Conservation (phyloP, 1,139 yeast species). For the Taphrina deformans region DNA sequence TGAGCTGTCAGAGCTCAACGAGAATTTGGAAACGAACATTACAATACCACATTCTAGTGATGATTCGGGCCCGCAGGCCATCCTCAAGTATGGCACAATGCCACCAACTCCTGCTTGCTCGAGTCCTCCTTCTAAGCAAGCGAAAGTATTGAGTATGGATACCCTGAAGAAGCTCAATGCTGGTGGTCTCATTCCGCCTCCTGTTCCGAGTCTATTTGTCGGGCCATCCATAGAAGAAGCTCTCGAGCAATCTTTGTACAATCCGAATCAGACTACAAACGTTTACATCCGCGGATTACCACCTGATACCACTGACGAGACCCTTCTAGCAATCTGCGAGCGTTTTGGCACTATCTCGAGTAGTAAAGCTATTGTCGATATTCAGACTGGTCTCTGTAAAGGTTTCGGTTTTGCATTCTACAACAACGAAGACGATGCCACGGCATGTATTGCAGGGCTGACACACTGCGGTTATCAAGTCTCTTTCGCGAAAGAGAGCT, state of each 20-base stretch:
- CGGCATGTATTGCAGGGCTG: slow-evolving; percentile 39
- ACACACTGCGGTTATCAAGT: slow-evolving; percentile 41
- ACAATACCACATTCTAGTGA: background rate
- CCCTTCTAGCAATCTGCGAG: slow-evolving; percentile 36
- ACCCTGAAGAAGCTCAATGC: background rate
- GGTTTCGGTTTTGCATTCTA: slow-evolving; percentile 42
- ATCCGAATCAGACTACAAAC: slow-evolving; percentile 40
- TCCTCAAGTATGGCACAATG: background rate
- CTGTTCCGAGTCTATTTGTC: slow-evolving; percentile 34
- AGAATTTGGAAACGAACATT: background rate
- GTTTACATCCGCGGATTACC: slow-evolving; percentile 43
- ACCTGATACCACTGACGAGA: slow-evolving; percentile 41
- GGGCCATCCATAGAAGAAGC: slow-evolving; percentile 30
- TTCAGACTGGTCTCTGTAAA: slow-evolving; percentile 38
- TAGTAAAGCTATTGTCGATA: slow-evolving; percentile 41
- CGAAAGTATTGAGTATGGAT: background rate
- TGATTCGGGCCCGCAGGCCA: background rate
- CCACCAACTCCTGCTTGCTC: background rate
- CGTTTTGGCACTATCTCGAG: slow-evolving; percentile 40
- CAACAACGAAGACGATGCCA: slow-evolving; percentile 39
- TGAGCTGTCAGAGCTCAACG: background rate
- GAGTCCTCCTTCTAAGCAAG: background rate
- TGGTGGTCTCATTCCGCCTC: slow-evolving; percentile 30
- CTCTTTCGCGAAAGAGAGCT: slow-evolving; percentile 42
- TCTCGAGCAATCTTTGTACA: slow-evolving; percentile 39